Evolutionary conservation across 1,139 yeast genomes (phyloP), one percentile per base, ranked within the genome.

Genomic region (Kodamaea derodonti): DNA sequence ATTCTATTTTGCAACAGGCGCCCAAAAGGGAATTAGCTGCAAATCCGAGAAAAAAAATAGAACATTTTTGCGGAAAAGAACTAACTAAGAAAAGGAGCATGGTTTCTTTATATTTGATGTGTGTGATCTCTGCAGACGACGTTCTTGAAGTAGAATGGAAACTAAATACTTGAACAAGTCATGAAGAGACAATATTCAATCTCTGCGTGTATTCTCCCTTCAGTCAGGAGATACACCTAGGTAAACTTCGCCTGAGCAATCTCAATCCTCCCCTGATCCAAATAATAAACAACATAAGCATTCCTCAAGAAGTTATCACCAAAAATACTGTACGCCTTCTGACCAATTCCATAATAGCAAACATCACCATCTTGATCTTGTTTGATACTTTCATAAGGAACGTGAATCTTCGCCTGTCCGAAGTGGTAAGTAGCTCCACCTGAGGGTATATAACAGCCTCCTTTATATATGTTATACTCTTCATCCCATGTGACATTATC

Each of bases 271-370:
- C 42, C 40, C 33, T 48, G 61, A 15, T 54, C 56, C 27, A 58
- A 49, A 34, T 60, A 56, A 41, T 52, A 59, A 27, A 54, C 54
- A 29, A 54, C 47, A 40, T 59, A 58, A 4, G 60, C 60, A 27
- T 41, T 40, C 45, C 64, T 49, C 48, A 60, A 54, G 37, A 60
- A 57, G 41, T 54, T 52, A 34, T 56, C 62, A 24, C 65, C 65
- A 37, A 58, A 49, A 15, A 46, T 33, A 2, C 25, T 24, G 12
- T 20, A 18, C 4, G 13, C 18, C 11, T 14, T 27, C 11, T 24
- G n/a, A 10, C 39, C 16, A 8, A 36, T 15, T 2, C 40, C 37
- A 29, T 33, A 31, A 25, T 20, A 33, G 23, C 40, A 36, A 3
- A 27, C 26, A 24, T 17, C 22, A 7, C 32, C 34, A 11, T n/a